These are phyloP conservation scores for Starmerella apis DNA, from an alignment of 805 yeast genomes.

Conservation along the genomic window DNA sequence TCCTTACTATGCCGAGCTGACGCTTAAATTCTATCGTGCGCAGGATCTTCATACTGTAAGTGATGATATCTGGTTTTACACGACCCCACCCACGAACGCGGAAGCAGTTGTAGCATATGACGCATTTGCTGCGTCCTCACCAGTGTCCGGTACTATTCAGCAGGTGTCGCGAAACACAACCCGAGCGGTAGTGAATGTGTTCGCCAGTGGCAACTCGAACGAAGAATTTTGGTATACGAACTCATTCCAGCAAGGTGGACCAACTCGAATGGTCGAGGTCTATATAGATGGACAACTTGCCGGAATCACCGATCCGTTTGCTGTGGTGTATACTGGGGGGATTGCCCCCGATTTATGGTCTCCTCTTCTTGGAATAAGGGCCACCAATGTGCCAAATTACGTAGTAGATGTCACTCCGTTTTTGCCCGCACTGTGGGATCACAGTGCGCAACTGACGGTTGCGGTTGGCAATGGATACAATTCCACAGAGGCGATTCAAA, in stretches of 20 bases:
- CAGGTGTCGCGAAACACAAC: conserved; percentile 46
- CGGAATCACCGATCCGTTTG: conserved; percentile 54
- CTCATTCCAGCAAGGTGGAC: conserved; percentile 10
- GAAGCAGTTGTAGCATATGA: conserved; percentile 5
- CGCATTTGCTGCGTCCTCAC: conserved; percentile 1
- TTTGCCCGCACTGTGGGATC: conserved; percentile 54
- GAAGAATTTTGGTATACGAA: conserved; percentile 70
- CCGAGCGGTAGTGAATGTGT: conserved; percentile 44
- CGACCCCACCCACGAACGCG: neutral
- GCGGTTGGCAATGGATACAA: conserved; percentile 35
- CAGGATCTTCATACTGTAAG: conserved; percentile 1
- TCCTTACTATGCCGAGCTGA: conserved; percentile 43
- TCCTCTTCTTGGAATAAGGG: conserved; percentile 63
- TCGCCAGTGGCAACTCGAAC: conserved; percentile 60
- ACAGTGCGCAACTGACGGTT: conserved; percentile 39
- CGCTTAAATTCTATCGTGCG: conserved; percentile 41
- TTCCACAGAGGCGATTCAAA: conserved; percentile 12
- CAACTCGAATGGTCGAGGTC: conserved; percentile 48
- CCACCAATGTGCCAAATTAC: conserved; percentile 62
- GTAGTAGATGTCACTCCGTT: conserved; percentile 60
- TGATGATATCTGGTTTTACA: conserved; percentile 16
- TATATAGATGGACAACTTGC: conserved; percentile 49
- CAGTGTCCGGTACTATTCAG: conserved; percentile 20
- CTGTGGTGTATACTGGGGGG: conserved; percentile 72
- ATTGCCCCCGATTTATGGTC: conserved; percentile 70